Evolutionary conservation across 148 eudicot genomes (phyloP), one percentile per base, ranked within the genome.

Genomic region (Persicaria tinctoria): DNA sequence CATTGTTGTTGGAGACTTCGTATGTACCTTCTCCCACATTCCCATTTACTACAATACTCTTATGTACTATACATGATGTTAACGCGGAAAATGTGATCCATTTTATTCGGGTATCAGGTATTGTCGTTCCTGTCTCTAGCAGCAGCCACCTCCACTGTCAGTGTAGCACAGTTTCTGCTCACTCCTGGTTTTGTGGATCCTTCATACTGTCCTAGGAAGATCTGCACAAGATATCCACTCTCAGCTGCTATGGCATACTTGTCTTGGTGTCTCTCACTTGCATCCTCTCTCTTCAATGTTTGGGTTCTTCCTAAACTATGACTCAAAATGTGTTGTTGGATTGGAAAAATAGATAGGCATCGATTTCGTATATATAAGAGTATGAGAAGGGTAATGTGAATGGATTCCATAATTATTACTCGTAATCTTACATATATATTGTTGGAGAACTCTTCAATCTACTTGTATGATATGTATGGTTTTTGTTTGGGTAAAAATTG

Each of bases 181-280:
- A 76, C 79, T 71, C 85, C 79, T 4, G 80, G 70, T 2, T 76
- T 20, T 41, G 86, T 5, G 0, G 45, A 46, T 45, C 72, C 78
- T 59, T n/a, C 49, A 0, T 63, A 79, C 75, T 93, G 94, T 48
- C 78, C 63, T 11, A 74, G 45, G 5, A 89, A 82, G 76, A 72
- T 86, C 73, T 91, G 97, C 83, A 79, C 76, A 27, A 73, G 98
- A 84, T 93, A 91, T 74, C 89, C 89, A 16, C 83, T 93, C 44
- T 88, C 98, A 0, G 92, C 97, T 32, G 86, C 92, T 23, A 89
- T 93, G 94, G 91, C 97, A 32, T 91, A 91, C 85, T 79, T 91
- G 84, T 86, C 93, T 60, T 95, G 98, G 91, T 87, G 82, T 62
- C 74, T 95, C 41, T 90, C 90, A 1, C 66, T 90, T 32, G 87